phyloP scores from a whole-genome alignment of 441 rosid species.

The Viola pubescens region DNA sequence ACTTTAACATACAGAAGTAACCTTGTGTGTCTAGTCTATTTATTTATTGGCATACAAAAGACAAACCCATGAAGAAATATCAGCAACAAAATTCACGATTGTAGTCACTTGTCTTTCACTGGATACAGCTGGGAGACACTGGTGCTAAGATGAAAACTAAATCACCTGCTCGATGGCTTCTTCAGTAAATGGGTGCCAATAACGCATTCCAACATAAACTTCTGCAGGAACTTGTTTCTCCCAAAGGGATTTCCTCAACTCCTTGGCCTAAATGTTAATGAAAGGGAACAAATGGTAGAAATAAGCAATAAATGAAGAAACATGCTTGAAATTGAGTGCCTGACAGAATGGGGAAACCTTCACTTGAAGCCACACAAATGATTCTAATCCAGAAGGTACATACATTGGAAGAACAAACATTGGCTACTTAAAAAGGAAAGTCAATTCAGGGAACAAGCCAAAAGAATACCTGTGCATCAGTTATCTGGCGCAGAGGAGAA shows the following conservation, averaged over 20 bases:
- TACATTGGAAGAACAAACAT: background rate
- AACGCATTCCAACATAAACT: conserved; percentile 97
- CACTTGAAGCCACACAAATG: background rate
- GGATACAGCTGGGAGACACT: background rate
- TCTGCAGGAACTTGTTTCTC: conserved; percentile 77
- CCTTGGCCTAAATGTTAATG: conserved; percentile 61
- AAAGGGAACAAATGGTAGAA: background rate
- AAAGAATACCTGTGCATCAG: conserved; percentile 56
- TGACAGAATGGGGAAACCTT: background rate
- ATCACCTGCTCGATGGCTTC: conserved; percentile 94
- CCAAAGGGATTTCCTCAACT: conserved; percentile 69
- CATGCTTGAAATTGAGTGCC: background rate
- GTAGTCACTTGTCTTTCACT: background rate
- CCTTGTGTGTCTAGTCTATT: no score
- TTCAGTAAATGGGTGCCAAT: conserved; percentile 99
- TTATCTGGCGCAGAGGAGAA: conserved; percentile 78
- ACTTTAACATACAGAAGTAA: no score
- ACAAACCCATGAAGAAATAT: no score
- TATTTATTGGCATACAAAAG: no score
- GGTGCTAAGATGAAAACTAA: background rate
- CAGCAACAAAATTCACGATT: background rate
- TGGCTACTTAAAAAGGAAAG: background rate
- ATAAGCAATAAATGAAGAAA: background rate
- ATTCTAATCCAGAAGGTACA: conserved; percentile 1
- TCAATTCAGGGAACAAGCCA: background rate